phyloP scores from a whole-genome alignment of 805 yeast genomes.

The Kuraishia floccosa region DNA sequence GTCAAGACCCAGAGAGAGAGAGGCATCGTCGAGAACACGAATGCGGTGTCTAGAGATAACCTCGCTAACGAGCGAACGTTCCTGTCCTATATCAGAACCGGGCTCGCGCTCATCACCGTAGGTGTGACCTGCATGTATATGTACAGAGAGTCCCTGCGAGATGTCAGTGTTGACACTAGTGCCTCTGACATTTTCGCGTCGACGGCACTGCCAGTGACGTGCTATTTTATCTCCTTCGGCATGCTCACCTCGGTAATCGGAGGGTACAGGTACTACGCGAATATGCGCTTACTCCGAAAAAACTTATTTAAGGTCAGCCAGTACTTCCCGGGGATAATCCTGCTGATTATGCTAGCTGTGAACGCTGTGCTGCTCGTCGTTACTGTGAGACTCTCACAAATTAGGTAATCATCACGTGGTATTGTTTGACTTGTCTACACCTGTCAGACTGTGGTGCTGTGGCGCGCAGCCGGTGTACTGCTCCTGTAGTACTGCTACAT shows the following conservation, averaged over 20 bases:
- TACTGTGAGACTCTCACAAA: neutral
- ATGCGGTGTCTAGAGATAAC: too few species aligned
- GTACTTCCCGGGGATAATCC: conserved; percentile 20
- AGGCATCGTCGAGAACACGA: too few species aligned
- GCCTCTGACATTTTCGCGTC: conserved; percentile 4
- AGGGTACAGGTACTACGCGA: conserved; percentile 28
- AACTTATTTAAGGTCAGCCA: conserved; percentile 34
- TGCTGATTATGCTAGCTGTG: conserved; percentile 20
- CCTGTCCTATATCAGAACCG: conserved; percentile 49
- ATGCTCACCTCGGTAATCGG: conserved; percentile 32
- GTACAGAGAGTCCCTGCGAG: conserved; percentile 12
- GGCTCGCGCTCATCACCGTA: conserved; percentile 35
- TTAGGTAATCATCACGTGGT: neutral
- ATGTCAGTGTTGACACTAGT: too few species aligned
- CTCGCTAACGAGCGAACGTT: conserved; percentile 55
- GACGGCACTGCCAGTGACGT: conserved; percentile 13
- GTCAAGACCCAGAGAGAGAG: too few species aligned
- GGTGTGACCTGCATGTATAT: conserved; percentile 46
- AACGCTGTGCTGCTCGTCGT: conserved; percentile 2
- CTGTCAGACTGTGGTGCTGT: neutral
- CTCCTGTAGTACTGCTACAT: neutral
- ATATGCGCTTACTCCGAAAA: conserved; percentile 25
- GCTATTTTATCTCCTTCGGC: conserved; percentile 27
- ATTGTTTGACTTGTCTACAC: neutral
- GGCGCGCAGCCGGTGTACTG: neutral